Percentiles rank a stretch among this genome's conserved stretches.
These are phyloP conservation scores for Domatiomyces globalis DNA, from an alignment of 2,329 filamentous ascomycete species.

Conservation along the genomic window DNA sequence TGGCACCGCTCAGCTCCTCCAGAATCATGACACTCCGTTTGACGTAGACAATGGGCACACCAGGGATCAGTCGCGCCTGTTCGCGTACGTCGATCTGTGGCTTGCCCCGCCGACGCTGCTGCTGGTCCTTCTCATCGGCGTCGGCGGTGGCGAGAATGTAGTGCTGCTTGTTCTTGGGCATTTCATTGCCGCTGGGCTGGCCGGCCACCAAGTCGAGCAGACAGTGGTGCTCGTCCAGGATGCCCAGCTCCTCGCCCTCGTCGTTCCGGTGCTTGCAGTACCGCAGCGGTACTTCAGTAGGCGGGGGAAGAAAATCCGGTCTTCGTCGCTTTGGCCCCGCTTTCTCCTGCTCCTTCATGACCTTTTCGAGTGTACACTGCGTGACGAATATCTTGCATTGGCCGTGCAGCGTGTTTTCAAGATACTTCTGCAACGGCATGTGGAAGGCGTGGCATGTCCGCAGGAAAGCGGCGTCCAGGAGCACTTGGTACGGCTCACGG, in stretches of 20 bases:
- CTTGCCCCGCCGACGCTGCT: slow-evolving; percentile 21
- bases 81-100: slow-evolving; percentile 24
- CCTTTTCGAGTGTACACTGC: slow-evolving; percentile 41
- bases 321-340: slow-evolving; percentile 20
- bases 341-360: slow-evolving; percentile 25
- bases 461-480: slow-evolving; percentile 77
- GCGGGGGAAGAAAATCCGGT: slow-evolving; percentile 31
- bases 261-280: slow-evolving; percentile 35
- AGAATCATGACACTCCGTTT: slow-evolving; percentile 38
- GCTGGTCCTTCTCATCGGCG: slow-evolving; percentile 7
- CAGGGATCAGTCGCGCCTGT: slow-evolving; percentile 30
- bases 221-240: slow-evolving; percentile 24
- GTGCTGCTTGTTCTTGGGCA: slow-evolving; percentile 35
- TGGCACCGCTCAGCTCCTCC: slow-evolving; percentile 33
- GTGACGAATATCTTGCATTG: slow-evolving; percentile 77
- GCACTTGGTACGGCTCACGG: slow-evolving; percentile 83
- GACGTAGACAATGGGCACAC: slow-evolving; percentile 37
- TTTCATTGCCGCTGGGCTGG: slow-evolving; percentile 19
- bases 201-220: slow-evolving; percentile 30
- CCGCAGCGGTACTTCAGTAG: slow-evolving; percentile 31
- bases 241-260: slow-evolving; percentile 20
- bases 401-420: slow-evolving; percentile 74
- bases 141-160: slow-evolving; percentile 31
- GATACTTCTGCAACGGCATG: slow-evolving; percentile 66
- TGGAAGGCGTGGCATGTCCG: slow-evolving; percentile 69